Evolutionary conservation across 495 filamentous ascomycete genomes (phyloP).

Genomic region (Hyaloscypha finlandica): DNA sequence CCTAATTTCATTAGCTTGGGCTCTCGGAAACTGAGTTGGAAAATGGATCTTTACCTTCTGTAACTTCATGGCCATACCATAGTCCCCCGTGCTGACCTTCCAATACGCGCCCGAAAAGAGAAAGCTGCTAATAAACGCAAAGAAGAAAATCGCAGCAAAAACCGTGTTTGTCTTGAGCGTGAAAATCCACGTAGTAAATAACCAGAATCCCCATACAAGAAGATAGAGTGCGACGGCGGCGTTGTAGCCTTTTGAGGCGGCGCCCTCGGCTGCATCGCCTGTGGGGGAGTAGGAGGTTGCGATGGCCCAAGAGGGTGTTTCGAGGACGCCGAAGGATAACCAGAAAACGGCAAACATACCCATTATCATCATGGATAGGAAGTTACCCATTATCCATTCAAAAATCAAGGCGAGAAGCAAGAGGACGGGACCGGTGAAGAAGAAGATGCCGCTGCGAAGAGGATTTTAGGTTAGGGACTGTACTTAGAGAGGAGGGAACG

Average conservation of each 20-base stretch:
- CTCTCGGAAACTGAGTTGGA: constrained; percentile 4
- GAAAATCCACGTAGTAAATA: constrained; percentile 58
- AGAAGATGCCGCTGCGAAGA: constrained; percentile 51
- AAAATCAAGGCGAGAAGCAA: constrained; percentile 49
- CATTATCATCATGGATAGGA: constrained; percentile 59
- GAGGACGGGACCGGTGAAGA: constrained; percentile 53
- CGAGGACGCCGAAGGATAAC: constrained; percentile 54
- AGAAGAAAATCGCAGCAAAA: constrained; percentile 54
- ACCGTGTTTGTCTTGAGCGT: constrained; percentile 55
- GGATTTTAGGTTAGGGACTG: constrained; percentile 16
- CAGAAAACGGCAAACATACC: constrained; percentile 59
- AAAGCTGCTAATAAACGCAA: constrained; percentile 50
- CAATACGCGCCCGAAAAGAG: constrained; percentile 53
- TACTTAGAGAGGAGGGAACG: constrained; percentile 12
- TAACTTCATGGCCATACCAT: constrained; percentile 42
- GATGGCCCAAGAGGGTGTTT: constrained; percentile 53
- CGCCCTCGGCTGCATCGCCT: constrained; percentile 43
- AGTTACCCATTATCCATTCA: constrained; percentile 55
- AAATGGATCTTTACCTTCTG: constrained; percentile 43
- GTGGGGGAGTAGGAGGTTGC: constrained; percentile 48
- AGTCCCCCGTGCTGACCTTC: constrained; percentile 47
- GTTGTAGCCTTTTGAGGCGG: constrained; percentile 48
- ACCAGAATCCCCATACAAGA: constrained; percentile 57
- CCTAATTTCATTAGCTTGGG: constrained; percentile 31
- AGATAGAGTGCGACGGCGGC: constrained; percentile 51